Evolutionary conservation across 495 filamentous ascomycete species (phyloP).

Genomic region (Penicillium longicatenatum): DNA sequence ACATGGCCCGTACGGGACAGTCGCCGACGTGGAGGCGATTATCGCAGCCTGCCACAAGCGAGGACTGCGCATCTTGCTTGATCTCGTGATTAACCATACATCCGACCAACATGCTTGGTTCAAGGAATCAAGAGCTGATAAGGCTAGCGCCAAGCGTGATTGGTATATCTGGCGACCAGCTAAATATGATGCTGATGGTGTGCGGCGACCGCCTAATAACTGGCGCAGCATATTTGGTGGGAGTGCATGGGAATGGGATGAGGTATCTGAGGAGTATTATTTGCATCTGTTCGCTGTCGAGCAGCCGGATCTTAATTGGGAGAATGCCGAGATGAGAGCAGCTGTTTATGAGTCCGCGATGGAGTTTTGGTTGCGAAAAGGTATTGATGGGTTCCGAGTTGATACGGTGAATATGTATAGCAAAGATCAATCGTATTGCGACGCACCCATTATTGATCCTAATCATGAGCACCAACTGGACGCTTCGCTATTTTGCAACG

Average conservation of each 20-base stretch:
- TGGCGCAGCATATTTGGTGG: conserved; percentile 57
- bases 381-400: conserved; percentile 57
- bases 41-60: conserved; percentile 50
- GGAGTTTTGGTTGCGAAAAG: conserved; percentile 55
- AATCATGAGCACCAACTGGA: conserved; percentile 46
- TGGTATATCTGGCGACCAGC: conserved; percentile 64
- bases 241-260: conserved; percentile 57
- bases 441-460: conserved; percentile 44
- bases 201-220: conserved; percentile 59
- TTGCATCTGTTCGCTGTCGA: conserved; percentile 52
- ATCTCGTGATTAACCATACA: conserved; percentile 63
- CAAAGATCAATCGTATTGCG: conserved; percentile 45
- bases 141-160: conserved; percentile 50
- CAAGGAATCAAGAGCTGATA: conserved; percentile 49
- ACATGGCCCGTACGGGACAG: conserved; percentile 55
- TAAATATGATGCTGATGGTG: conserved; percentile 49
- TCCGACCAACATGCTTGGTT: conserved; percentile 61
- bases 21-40: conserved; percentile 55
- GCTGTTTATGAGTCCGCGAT: conserved; percentile 52
- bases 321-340: conserved; percentile 46
- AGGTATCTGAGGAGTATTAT: conserved; percentile 54
- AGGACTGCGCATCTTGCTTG: conserved; percentile 56
- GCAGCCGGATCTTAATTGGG: conserved; percentile 61
- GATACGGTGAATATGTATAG: conserved; percentile 59
- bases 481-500: conserved; percentile 53